Conservation (phyloP, 164 flowering plant species). For the Stephania yunnanensis region DNA sequence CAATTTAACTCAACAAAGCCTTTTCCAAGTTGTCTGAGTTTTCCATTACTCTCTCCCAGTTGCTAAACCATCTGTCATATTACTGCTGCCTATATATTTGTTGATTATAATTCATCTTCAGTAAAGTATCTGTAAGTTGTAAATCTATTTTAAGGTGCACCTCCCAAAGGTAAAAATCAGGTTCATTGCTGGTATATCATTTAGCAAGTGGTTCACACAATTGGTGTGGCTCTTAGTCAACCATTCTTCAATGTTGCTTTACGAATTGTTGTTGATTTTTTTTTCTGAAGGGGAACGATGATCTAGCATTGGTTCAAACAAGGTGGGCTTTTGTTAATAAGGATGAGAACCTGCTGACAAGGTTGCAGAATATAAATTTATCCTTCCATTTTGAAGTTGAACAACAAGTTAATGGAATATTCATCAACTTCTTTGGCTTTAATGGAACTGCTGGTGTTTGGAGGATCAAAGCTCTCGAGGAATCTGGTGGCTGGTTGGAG, state of each 20-base stretch:
- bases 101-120: too few species aligned
- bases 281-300: conserved; percentile 64
- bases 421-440: conserved; percentile 89
- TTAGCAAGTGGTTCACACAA: background rate
- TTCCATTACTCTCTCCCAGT: too few species aligned
- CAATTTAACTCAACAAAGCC: too few species aligned
- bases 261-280: conserved; percentile 1
- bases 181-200: background rate
- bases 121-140: too few species aligned
- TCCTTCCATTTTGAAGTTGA: conserved; percentile 95
- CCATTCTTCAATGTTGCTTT: background rate
- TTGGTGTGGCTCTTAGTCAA: background rate
- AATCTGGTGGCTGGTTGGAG: conserved; percentile 96
- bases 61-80: too few species aligned
- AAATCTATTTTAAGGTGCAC: too few species aligned
- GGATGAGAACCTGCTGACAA: conserved; percentile 94
- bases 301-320: conserved; percentile 82
- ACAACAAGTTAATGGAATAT: conserved; percentile 90
- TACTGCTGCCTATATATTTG: too few species aligned
- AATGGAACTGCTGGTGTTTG: conserved; percentile 99
- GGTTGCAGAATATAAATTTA: conserved; percentile 88
- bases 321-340: conserved; percentile 95
- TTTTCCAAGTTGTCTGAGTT: too few species aligned
- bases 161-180: background rate
- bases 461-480: conserved; percentile 96